Conservation (phyloP, 2,329 filamentous ascomycete species). For the Aspergillus japonicus region DNA sequence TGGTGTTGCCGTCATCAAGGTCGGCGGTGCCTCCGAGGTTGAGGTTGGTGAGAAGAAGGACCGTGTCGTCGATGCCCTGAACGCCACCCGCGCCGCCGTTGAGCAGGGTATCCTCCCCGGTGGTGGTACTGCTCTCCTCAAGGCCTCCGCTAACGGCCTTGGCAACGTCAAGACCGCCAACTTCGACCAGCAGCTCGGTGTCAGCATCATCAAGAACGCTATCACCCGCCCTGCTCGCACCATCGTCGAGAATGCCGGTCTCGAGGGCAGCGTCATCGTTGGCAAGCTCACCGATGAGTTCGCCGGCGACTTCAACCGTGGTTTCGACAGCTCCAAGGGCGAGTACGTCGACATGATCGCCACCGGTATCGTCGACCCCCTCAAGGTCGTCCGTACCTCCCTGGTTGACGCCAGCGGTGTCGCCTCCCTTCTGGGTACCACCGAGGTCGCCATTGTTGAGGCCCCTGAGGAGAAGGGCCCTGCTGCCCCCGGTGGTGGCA, state of each 20-base stretch:
- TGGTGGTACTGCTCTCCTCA: conserved; percentile 96
- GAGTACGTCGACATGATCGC: conserved; percentile 99
- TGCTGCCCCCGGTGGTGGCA: conserved; percentile 52
- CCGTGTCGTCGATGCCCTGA: conserved; percentile 95
- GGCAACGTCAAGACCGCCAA: conserved; percentile 80
- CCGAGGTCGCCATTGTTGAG: conserved; percentile 96
- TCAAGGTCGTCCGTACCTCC: conserved; percentile 98
- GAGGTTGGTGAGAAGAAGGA: conserved; percentile 99
- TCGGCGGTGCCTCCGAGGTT: conserved; percentile 94
- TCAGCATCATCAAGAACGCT: conserved; percentile 95
- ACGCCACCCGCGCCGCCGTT: conserved; percentile 95
- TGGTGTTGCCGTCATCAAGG: conserved; percentile 99
- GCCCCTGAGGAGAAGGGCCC: conserved; percentile 86
- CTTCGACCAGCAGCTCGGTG: conserved; percentile 99
- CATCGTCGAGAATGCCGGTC: conserved; percentile 96
- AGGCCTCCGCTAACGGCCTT: conserved; percentile 89
- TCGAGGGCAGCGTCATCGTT: conserved; percentile 93
- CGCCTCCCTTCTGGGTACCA: conserved; percentile 93
- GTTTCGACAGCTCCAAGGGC: conserved; percentile 93
- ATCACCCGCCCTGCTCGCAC: conserved; percentile 92
- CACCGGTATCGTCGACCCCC: conserved; percentile 94
- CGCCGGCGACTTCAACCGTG: conserved; percentile 92
- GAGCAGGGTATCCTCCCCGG: conserved; percentile 99
- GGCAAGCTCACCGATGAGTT: conserved; percentile 97
- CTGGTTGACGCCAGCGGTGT: conserved; percentile 94